Conservation (phyloP, 768 basidiomycete genomes). For the Phanerodontia chrysosporium region DNA sequence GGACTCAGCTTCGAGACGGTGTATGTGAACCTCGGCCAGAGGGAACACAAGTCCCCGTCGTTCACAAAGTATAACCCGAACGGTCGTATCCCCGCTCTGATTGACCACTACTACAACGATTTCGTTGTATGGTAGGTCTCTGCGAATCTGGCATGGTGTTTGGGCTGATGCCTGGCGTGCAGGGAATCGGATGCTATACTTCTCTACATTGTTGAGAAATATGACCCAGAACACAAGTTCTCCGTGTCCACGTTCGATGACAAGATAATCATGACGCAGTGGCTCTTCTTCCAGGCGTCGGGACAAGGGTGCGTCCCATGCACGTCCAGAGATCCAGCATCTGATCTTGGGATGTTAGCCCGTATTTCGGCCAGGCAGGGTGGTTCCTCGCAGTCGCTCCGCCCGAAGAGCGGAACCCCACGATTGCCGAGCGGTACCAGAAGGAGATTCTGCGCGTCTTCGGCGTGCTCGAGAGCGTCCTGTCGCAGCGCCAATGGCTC, state of each 20-base stretch:
- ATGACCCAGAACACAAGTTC: conserved; percentile 34
- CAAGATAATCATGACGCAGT: conserved; percentile 21
- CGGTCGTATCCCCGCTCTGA: conserved; percentile 29
- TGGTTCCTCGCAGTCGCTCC: conserved; percentile 13
- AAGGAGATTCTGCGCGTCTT: conserved; percentile 20
- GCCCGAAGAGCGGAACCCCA: conserved; percentile 13
- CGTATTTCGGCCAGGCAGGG: conserved; percentile 13
- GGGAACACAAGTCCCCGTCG: conserved; percentile 15
- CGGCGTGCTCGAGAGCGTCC: conserved; percentile 16
- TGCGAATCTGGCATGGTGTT: neutral
- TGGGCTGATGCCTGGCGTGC: neutral
- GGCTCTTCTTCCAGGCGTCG: conserved; percentile 34
- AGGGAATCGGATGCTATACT: conserved; percentile 32
- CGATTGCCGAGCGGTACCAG: conserved; percentile 16
- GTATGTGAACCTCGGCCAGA: conserved; percentile 10
- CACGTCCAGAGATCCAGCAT: neutral
- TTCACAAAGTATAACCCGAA: conserved; percentile 23
- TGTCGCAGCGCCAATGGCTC: conserved; percentile 15
- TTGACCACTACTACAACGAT: conserved; percentile 25
- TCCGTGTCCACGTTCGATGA: neutral
- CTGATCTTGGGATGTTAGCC: neutral
- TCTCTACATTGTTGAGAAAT: conserved; percentile 34
- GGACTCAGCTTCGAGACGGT: conserved; percentile 15
- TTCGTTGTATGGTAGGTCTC: conserved; percentile 22
- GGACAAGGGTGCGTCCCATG: conserved; percentile 14